A percentile compares a stretch with the other conserved stretches of the same genome.
phyloP scores from a whole-genome alignment of 305 asterid species.

The Fraxinus greggii region DNA sequence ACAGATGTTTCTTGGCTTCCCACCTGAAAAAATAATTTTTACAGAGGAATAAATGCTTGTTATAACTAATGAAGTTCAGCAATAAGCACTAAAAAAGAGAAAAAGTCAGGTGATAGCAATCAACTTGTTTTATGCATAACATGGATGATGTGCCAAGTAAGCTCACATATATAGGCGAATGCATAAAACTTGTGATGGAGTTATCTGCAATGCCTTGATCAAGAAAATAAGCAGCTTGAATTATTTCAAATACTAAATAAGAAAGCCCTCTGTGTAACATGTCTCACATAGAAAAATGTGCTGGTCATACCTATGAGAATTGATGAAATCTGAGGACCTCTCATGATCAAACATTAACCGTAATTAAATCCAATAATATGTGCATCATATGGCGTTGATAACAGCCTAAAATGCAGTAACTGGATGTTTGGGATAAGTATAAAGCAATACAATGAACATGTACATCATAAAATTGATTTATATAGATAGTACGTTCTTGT shows the following conservation, averaged over 20 bases:
- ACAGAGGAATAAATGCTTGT: constrained; percentile 9
- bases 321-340: background rate
- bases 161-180: background rate
- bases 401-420: background rate
- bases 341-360: background rate
- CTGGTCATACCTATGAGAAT: background rate
- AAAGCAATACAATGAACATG: background rate
- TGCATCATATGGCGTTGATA: background rate
- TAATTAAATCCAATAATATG: background rate
- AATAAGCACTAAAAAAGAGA: background rate
- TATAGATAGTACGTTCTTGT: background rate
- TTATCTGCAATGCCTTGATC: constrained; percentile 1
- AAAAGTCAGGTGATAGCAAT: background rate
- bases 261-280: background rate
- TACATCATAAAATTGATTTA: background rate
- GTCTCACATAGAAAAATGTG: background rate
- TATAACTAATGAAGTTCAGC: background rate
- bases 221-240: constrained; percentile 10
- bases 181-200: constrained; percentile 1
- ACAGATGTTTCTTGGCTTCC: constrained; percentile 71
- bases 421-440: background rate
- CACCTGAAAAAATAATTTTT: constrained; percentile 41
- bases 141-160: background rate
- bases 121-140: background rate
- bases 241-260: background rate